Evolutionary conservation across 208 protist genomes (phyloP).

Genomic region (Acanthamoeba rhysodes): DNA sequence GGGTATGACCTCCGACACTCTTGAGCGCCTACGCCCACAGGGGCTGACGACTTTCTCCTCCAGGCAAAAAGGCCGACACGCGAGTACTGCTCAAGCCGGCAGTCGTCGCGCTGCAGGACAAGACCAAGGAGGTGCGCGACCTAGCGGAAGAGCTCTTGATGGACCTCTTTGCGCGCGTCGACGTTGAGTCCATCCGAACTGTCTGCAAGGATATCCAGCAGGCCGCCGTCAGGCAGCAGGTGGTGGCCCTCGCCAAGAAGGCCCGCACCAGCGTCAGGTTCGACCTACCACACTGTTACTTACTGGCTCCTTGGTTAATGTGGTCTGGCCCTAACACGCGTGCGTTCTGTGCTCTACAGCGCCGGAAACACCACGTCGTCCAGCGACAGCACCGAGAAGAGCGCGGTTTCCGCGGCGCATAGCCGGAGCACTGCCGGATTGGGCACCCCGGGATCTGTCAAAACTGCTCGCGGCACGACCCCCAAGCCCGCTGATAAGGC

Average conservation of each 20-base stretch:
- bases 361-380: conserved; percentile 3
- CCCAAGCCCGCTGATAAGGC: conserved; percentile 2
- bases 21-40: too few species aligned
- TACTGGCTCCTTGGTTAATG: background rate
- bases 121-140: conserved; percentile 1
- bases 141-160: conserved; percentile 26
- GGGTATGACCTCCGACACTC: too few species aligned
- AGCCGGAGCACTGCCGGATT: background rate
- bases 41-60: too few species aligned
- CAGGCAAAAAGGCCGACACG: background rate
- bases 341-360: background rate
- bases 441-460: background rate
- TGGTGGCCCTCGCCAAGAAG: conserved; percentile 19
- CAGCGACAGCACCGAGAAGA: conserved; percentile 27
- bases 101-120: conserved; percentile 42
- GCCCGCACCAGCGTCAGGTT: background rate
- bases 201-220: conserved; percentile 47
- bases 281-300: background rate
- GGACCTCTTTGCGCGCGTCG: conserved; percentile 45
- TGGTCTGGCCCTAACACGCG: background rate
- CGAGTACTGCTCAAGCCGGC: conserved; percentile 45
- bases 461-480: background rate
- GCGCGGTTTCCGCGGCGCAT: background rate
- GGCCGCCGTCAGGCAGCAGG: conserved; percentile 31
- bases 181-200: conserved; percentile 15